Conservation (phyloP, 768 basidiomycete genomes). For the Auriculariales sp. region DNA sequence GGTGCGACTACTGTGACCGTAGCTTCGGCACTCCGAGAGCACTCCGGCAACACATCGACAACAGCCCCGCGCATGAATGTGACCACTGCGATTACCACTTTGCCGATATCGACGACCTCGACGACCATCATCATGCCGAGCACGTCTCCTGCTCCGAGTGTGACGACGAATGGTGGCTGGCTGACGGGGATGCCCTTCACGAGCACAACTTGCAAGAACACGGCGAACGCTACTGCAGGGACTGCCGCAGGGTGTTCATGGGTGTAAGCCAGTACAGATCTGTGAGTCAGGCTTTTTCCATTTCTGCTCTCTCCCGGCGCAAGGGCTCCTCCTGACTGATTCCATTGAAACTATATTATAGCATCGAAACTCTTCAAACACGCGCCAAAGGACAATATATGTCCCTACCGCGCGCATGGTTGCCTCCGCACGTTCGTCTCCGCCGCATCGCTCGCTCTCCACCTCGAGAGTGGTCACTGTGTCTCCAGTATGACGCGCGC, state of each 20-base stretch:
- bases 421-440: conserved; percentile 38
- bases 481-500: conserved; percentile 30
- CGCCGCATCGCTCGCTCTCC: conserved; percentile 38
- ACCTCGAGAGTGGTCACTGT: conserved; percentile 50
- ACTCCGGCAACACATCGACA: conserved; percentile 20
- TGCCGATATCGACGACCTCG: conserved; percentile 18
- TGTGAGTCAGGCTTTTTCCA: conserved; percentile 33
- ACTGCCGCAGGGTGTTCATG: background rate
- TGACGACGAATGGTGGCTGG: conserved; percentile 21
- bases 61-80: conserved; percentile 37
- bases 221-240: background rate
- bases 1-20: conserved; percentile 26
- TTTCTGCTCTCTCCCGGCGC: background rate
- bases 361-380: conserved; percentile 46
- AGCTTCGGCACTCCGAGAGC: conserved; percentile 17
- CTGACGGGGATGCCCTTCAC: conserved; percentile 20
- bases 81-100: conserved; percentile 34
- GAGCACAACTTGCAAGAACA: background rate
- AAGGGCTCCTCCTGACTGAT: too few species aligned
- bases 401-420: conserved; percentile 19
- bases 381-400: conserved; percentile 18
- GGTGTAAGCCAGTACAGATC: conserved; percentile 11
- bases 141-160: conserved; percentile 15
- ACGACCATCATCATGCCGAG: conserved; percentile 27
- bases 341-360: too few species aligned